Base-by-base conservation (phyloP, 2,329 filamentous ascomycete species). In the Lecanosticta acicola region DNA sequence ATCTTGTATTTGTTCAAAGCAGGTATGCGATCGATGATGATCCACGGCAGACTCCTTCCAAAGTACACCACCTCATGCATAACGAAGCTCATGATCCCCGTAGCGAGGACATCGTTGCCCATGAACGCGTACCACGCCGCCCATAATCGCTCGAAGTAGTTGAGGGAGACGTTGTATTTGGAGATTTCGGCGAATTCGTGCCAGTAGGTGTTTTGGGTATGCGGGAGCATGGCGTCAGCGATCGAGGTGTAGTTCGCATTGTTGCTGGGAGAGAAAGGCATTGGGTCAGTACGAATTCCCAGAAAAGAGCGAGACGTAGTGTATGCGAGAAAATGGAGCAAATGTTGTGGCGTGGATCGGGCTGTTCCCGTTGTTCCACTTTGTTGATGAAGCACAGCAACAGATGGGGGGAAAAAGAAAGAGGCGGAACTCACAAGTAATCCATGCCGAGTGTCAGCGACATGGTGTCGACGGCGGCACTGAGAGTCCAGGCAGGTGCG, bases 41-140 rank as follows among this genome's bases (percentile, higher is more conserved):
- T 87, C 81, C 87, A 98, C 1, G 93, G 93, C 49, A 97, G 66
- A 49, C 77, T 85, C 57, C 93, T 83, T 59, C 93, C 93, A 64
- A 97, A 98, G 76, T 98, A 98, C 62, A 98, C 79, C 33, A 81
- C 45, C 71, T 98, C 93, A 75, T 98, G 93, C 80, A 97, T 87
- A 58, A 84, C 71, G 68, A 98, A 98, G 61, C 89, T 95, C 86
- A 97, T 85, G 73, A 98, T 93, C 50, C 93, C 93, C 3, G 93
- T 98, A 49, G 93, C 93, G 52, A 98, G 82, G 44, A 86, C 84
- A 71, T 98, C 93, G 68, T 98, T 98, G 68, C 94, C 87, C 85
- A 97, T 95, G 78, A 83, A 98, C 13, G 91, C 80, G 68, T 98
- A 98, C 91, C 89, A 97, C 33, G 89, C 83, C 40, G 87, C 85